Evolutionary conservation across 768 basidiomycete genomes (phyloP), one percentile per base, ranked within the genome.

Genomic region (Pleurotus pulmonarius): DNA sequence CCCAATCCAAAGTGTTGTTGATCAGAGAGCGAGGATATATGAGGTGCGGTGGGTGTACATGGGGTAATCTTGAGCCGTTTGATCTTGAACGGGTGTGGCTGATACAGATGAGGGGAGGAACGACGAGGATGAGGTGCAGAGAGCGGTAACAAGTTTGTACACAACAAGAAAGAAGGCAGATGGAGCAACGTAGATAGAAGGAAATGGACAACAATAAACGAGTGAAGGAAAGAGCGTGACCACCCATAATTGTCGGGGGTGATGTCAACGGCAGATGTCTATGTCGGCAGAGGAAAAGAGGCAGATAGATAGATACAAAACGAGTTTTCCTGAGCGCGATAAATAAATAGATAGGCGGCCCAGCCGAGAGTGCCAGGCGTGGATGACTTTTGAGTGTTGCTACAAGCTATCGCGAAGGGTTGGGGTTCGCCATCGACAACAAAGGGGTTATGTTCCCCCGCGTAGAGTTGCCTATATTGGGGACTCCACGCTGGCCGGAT

Each of bases 391-490:
- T 34, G 29, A 48, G 20, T 38, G 48, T 37, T 34, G 48, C 48
- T 15, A 24, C 22, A 11, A 20, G 39, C 38, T 41, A 53, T 41
- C 51, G 51, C 18, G 39, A 11, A 38, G 51, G 38, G 24, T 53
- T 53, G 16, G 65, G 52, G 41, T 60, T 61, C 58, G 65, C 70
- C 68, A 65, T 68, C 55, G 67, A 66, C 55, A 73, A 56, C 58
- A 72, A 46, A 58, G 69, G 63, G 37, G 67, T 58, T 46, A 65
- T 67, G 43, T 59, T 62, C 37, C 62, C 62, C 56, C 74, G 67
- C 53, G 62, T 66, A 67, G 72, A 70, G 48, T 56, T 68, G 53
- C 73, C 74, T 57, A 74, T 74, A 57, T 73, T 75, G 57, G 71
- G 73, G 39, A 75, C 67, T 12, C 68, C 71, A 51, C 64, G 38